phyloP scores from a whole-genome alignment of 140 eudicot species.

The Anethum foeniculum region DNA sequence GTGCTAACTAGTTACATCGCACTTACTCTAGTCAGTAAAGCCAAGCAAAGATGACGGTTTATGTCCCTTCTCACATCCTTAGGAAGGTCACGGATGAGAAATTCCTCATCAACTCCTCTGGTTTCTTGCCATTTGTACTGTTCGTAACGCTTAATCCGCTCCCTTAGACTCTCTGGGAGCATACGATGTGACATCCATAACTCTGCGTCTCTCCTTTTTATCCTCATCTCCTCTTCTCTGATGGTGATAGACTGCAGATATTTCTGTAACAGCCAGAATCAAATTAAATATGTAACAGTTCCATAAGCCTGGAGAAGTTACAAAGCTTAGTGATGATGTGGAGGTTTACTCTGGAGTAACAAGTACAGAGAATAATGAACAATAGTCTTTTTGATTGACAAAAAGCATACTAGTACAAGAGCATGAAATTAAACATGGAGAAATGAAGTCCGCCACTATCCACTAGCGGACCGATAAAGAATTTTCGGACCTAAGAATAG shows the following conservation, averaged over 20 bases:
- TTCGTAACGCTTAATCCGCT: conserved; percentile 64
- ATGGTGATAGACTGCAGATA: conserved; percentile 54
- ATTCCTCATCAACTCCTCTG: conserved; percentile 76
- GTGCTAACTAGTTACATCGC: not conserved
- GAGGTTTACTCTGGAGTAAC: not conserved
- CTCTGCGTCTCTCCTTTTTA: conserved; percentile 76
- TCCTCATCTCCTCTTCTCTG: conserved; percentile 80
- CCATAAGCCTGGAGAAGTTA: not conserved
- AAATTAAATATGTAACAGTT: not conserved
- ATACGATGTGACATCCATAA: conserved; percentile 90
- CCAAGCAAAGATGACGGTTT: conserved; percentile 71
- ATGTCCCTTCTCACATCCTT: conserved; percentile 78
- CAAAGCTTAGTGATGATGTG: not conserved
- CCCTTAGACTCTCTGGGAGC: conserved; percentile 70
- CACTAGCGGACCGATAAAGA: not conserved
- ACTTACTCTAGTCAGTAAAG: conserved; percentile 63
- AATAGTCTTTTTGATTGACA: no score
- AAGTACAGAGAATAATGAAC: not conserved
- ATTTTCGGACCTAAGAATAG: no score
- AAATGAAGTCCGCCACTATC: not conserved
- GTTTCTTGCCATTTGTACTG: conserved; percentile 90
- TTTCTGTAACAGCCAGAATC: conserved; percentile 35
- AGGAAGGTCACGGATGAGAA: conserved; percentile 56
- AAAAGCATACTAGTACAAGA: not conserved
- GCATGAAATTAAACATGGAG: not conserved